Evolutionary conservation across 345 rosid genomes (phyloP), one percentile per base, ranked within the genome.

Genomic region (Sapria himalayana): DNA sequence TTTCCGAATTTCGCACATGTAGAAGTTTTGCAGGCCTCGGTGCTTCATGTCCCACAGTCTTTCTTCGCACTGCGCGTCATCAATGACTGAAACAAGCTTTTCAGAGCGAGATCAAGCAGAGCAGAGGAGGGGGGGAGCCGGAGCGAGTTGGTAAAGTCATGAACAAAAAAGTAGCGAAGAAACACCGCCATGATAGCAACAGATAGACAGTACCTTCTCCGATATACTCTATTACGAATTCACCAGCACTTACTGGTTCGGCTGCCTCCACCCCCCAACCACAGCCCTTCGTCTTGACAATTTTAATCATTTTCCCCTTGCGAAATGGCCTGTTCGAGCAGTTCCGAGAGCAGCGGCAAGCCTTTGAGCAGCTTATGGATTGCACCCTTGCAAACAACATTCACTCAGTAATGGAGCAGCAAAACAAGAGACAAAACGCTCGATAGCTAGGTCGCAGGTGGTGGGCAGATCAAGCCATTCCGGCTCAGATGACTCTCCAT

Each of bases 21-120:
- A 89, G 55, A 89, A 89, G 62, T 89, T 71, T 51, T 60, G 51
- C 43, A 55, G 67, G 19, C 93, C 91, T 66, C 61, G 62, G 64
- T 81, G 52, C 55, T 89, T 89, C 98, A 89, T 78, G 66, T 89
- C 85, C 98, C 98, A 86, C 36, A 86, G 85, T 74, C 98, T 78
- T 67, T 71, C 54, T 70, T 74, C 93, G 49, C 98, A 82, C 20
- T 59, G 45, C 50, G 91, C 91, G 57, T 89, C 93, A 61, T 71
- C 64, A 58, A 86, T 81, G 34, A 86, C 98, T 86, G 82, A 48
- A 70, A 65, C 32, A 33, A n/a, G n/a, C n/a, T n/a, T n/a, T n/a
- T n/a, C n/a, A n/a, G n/a, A n/a, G n/a, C n/a, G n/a, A n/a, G n/a
- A n/a, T n/a, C n/a, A n/a, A n/a, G n/a, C n/a, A n/a, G n/a, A n/a